Base-by-base conservation (phyloP, 129 eudicot species). In the Pittosporum tobira region DNA sequence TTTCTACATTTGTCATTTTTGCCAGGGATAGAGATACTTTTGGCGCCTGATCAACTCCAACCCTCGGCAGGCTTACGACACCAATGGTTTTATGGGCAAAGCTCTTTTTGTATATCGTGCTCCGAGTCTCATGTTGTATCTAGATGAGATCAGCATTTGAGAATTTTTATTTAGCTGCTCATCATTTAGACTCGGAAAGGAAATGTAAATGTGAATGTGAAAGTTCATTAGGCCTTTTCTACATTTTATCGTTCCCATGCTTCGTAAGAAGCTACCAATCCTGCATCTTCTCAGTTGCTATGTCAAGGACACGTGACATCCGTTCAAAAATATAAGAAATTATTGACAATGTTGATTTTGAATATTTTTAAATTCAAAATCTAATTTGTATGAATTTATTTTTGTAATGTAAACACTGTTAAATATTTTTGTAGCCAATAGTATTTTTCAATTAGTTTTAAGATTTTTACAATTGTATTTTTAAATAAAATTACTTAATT, bases 201-300 rank as follows among this genome's bases (percentile, higher is more conserved):
- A 49, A 49, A 49, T 49, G 55, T 49, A 49, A 49, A 23, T 49
- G 55, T 49, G 29, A 23, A 49, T 49, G 22, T 49, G 0, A 14
- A 29, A 49, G 55, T 49, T 49, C 55, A 49, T 49, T 49, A 21
- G 29, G 55, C 55, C 22, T 0, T 49, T 23, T 49, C 0, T 20
- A 20, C 15, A 20, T 49, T 49, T 49, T 23, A 49, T 6, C 22
- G 0, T 21, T 29, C 34, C 14, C 6, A 0, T 38, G 14, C 5
- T 9, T 46, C 16, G 3, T 46, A 46, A 15, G 50, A 46, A 6
- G 22, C 22, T 46, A 46, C 10, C 40, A 34, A 5, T 34, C 40
- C 40, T 2, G 40, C 40, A 34, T 34, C 40, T 8, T 34, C 40
- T 34, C 10, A 34, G 7, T 5, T 34, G 13, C 13, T 2, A 34